Conservation (phyloP, 2,329 filamentous ascomycete species). For the Penicillium sp. region DNA sequence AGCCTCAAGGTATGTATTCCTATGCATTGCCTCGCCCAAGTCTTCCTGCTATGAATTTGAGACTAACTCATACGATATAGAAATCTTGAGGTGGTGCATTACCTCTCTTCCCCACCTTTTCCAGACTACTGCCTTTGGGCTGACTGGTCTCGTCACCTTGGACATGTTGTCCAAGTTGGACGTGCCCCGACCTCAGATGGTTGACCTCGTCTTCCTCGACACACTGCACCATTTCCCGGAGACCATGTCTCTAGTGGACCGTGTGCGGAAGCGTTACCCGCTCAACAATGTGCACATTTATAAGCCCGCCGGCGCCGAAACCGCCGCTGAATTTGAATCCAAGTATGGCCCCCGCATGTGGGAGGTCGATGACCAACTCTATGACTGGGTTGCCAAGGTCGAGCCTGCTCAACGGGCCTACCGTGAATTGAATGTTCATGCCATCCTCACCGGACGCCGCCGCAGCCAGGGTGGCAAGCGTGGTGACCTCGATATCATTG, state of each 20-base stretch:
- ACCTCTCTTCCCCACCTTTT: constrained; percentile 83
- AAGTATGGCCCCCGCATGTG: constrained; percentile 79
- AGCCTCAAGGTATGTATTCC: constrained; percentile 59
- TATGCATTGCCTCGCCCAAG: too few species aligned
- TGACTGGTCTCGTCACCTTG: constrained; percentile 73
- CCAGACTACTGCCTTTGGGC: constrained; percentile 76
- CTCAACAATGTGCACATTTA: constrained; percentile 78
- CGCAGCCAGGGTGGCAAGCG: constrained; percentile 90
- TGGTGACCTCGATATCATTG: constrained; percentile 82
- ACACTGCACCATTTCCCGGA: constrained; percentile 77
- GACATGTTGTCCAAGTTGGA: constrained; percentile 58
- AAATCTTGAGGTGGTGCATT: constrained; percentile 88
- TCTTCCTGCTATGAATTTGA: constrained; percentile 6
- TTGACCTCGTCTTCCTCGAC: constrained; percentile 66
- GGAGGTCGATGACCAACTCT: constrained; percentile 78
- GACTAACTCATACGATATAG: constrained; percentile 38
- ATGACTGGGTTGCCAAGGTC: constrained; percentile 96
- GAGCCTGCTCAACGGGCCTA: constrained; percentile 93
- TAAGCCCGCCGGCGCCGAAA: constrained; percentile 73
- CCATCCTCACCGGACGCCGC: constrained; percentile 85
- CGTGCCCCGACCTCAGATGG: constrained; percentile 45
- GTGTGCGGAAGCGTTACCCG: constrained; percentile 69
- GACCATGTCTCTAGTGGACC: constrained; percentile 67
- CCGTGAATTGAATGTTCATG: constrained; percentile 75
- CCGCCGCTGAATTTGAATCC: constrained; percentile 68